These are phyloP conservation scores for bread wheat (Triticum aestivum) DNA, from an alignment of 176 grass and related monocot genomes.

Conservation along the genomic window DNA sequence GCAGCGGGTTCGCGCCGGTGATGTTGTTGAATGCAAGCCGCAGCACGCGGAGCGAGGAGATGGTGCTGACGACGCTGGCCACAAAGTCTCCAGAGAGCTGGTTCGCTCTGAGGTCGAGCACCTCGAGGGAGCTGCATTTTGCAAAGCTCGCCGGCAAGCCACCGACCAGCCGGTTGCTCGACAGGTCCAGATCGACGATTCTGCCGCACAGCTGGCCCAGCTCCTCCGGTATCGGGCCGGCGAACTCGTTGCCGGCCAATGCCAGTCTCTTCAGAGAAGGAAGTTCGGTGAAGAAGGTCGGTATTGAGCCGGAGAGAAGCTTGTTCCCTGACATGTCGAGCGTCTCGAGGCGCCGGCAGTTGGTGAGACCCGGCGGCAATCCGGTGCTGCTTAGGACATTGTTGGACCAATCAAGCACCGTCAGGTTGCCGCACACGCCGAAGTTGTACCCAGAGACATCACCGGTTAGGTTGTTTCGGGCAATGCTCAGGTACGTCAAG, in stretches of 20 bases:
- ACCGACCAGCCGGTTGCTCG: slow-evolving; percentile 53
- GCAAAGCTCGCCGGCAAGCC: slow-evolving; percentile 61
- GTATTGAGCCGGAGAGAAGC: slow-evolving; percentile 50
- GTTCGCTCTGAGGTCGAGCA: slow-evolving; percentile 63
- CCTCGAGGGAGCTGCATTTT: slow-evolving; percentile 56
- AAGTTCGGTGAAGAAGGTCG: slow-evolving; percentile 46
- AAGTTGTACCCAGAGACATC: slow-evolving; percentile 67
- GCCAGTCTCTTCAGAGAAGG: slow-evolving; percentile 45
- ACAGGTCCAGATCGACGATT: slow-evolving; percentile 59
- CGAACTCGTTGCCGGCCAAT: slow-evolving; percentile 61
- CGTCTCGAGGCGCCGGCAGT: slow-evolving; percentile 48
- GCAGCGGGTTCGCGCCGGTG: slow-evolving; percentile 53
- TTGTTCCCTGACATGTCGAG: slow-evolving; percentile 77
- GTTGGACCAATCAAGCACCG: slow-evolving; percentile 66
- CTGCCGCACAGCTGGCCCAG: slow-evolving; percentile 61
- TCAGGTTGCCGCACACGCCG: slow-evolving; percentile 57
- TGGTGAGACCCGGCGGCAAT: slow-evolving; percentile 49
- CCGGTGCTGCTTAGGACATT: slow-evolving; percentile 45
- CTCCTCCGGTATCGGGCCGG: slow-evolving; percentile 53
- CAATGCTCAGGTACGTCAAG: slow-evolving; percentile 50
- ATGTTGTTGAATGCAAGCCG: slow-evolving; percentile 87
- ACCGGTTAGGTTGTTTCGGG: slow-evolving; percentile 80
- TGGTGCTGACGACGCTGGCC: slow-evolving; percentile 52
- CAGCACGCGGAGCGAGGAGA: slow-evolving; percentile 59
- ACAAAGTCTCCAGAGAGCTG: slow-evolving; percentile 83